These are phyloP conservation scores for Sabuloglossum arenarium DNA, from an alignment of 495 filamentous ascomycete species.

Conservation along the genomic window DNA sequence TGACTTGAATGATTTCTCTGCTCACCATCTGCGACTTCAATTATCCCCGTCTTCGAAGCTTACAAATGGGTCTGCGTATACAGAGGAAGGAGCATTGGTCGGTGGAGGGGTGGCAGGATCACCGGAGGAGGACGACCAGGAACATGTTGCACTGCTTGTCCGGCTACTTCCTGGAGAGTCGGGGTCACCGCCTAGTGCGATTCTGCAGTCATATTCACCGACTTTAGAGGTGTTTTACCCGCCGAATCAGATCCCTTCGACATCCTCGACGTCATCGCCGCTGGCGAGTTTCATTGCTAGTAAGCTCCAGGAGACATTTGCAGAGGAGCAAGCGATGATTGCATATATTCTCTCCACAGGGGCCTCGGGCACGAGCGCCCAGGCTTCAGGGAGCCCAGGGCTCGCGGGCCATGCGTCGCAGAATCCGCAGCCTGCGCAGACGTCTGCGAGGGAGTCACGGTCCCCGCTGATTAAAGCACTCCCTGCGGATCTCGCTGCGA, in stretches of 20 bases:
- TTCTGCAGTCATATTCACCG: constrained; percentile 44
- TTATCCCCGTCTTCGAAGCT: constrained; percentile 24
- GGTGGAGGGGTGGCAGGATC: constrained; percentile 8
- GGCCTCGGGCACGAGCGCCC: constrained; percentile 1
- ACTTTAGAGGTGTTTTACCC: constrained; percentile 65
- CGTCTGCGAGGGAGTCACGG: constrained; percentile 12
- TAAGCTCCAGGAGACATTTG: constrained; percentile 58
- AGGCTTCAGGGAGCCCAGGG: constrained; percentile 2
- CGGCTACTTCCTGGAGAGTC: constrained; percentile 42
- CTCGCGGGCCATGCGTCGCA: constrained; percentile 1
- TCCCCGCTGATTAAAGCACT: constrained; percentile 20
- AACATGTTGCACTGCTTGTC: constrained; percentile 44
- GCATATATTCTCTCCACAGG: constrained; percentile 50
- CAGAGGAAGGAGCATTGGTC: not conserved
- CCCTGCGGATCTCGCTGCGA: constrained; percentile 26
- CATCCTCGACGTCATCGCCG: constrained; percentile 45
- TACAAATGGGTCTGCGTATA: constrained; percentile 1
- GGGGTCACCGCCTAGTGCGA: constrained; percentile 28
- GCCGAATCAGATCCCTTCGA: constrained; percentile 46
- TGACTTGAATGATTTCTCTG: constrained; percentile 80
- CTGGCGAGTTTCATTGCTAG: constrained; percentile 65
- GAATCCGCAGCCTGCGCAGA: constrained; percentile 10
- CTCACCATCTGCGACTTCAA: constrained; percentile 65
- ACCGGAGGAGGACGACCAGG: constrained; percentile 13
- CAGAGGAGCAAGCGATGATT: constrained; percentile 78